Conservation (phyloP, 148 eudicot species). For the Rhododendron kiyosumense region DNA sequence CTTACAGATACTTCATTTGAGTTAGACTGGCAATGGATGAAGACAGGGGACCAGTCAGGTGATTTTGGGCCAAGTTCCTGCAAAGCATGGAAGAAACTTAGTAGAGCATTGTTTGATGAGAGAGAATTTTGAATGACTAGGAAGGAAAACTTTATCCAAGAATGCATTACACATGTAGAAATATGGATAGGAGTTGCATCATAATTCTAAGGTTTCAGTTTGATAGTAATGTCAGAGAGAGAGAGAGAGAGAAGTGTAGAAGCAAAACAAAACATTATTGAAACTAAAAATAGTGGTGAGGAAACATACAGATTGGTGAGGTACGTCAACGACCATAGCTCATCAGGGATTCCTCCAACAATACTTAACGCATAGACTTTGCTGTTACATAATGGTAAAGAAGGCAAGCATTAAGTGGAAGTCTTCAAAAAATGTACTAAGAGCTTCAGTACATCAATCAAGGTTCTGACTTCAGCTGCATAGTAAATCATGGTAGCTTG, state of each 20-base stretch:
- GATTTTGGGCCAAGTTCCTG: constrained; percentile 57
- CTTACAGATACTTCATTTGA: constrained; percentile 62
- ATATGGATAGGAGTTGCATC: not conserved
- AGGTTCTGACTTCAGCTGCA: not conserved
- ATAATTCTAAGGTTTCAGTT: not conserved
- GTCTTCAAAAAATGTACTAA: not conserved
- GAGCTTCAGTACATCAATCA: not conserved
- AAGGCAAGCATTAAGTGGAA: not conserved
- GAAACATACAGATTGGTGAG: no score
- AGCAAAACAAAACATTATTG: not conserved
- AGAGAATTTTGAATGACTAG: not conserved
- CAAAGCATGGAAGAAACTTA: constrained; percentile 4
- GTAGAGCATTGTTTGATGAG: not conserved
- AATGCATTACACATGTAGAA: not conserved
- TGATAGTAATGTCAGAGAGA: not conserved
- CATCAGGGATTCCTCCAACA: constrained; percentile 58
- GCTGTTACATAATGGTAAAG: constrained; percentile 30
- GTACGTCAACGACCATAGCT: constrained; percentile 54
- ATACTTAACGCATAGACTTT: constrained; percentile 48
- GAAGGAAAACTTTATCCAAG: not conserved
- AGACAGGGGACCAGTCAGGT: constrained; percentile 27
- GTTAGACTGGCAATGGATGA: constrained; percentile 55
- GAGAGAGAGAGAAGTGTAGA: not conserved
- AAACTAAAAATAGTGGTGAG: not conserved
- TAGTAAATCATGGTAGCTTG: not conserved